phyloP scores from a whole-genome alignment of 805 yeast species.

The Jamesozyma jinghongensis region DNA sequence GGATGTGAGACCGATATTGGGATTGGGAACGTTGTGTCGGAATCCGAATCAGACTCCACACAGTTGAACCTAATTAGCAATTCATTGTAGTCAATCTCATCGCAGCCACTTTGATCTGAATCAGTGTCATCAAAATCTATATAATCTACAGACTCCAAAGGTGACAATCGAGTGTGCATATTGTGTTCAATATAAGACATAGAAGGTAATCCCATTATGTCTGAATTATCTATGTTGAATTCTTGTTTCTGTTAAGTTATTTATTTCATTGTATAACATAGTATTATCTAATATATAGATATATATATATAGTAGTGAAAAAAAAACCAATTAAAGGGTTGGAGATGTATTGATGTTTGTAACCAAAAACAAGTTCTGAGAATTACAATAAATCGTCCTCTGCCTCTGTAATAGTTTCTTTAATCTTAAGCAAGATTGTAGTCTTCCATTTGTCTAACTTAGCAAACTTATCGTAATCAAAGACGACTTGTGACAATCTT shows the following conservation, averaged over 20 bases:
- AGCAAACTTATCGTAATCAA: conserved; percentile 76
- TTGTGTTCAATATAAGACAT: conserved; percentile 2
- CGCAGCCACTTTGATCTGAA: no score
- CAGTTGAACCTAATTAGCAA: no score
- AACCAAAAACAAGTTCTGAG: no score
- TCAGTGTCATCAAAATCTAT: no score
- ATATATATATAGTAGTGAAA: neutral
- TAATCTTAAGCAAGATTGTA: conserved; percentile 69
- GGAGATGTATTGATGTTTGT: no score
- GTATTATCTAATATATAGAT: neutral
- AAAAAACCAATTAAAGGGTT: no score
- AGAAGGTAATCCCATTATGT: conserved; percentile 2
- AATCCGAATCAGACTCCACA: no score
- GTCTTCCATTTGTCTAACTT: conserved; percentile 91
- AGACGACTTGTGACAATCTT: conserved; percentile 60
- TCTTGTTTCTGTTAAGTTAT: no score
- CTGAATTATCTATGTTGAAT: no score
- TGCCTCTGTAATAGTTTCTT: conserved; percentile 58
- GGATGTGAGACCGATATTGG: neutral
- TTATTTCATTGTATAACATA: no score
- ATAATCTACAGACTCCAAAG: no score
- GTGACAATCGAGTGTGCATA: neutral
- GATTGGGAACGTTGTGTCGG: neutral
- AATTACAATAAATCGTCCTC: conserved; percentile 54
- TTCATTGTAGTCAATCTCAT: no score